Base-by-base conservation (phyloP, 2,329 filamentous ascomycete genomes). In the Claviceps cyperi region DNA sequence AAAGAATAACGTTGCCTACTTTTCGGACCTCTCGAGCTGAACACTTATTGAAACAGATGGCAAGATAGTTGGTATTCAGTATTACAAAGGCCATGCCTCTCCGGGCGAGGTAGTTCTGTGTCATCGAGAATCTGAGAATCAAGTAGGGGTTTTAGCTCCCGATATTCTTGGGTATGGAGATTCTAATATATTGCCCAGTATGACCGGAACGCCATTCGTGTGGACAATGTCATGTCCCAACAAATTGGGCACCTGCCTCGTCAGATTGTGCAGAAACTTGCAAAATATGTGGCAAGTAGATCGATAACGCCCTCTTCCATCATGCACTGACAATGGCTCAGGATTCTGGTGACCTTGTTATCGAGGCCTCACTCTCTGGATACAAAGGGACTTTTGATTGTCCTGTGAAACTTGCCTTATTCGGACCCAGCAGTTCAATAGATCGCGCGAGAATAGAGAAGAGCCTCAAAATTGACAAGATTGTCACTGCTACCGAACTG, bases 161-260 rank as follows among this genome's bases (percentile, higher is more conserved):
- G 7, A 24, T 21, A n/a, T 22, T 19, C 14, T 19, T 19, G 15
- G 15, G 44, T 44, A 35, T 40, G n/a, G 19, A 14, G 15, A 11
- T 48, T 41, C 47, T 46, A 49, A 49, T 32, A 3, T 4, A 32
- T 35, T 19, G 14, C 19, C n/a, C 48, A 70, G 56, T 86, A 84
- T 60, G 86, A 92, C 60, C 54, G 57, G 5, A 92, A 92, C 65
- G 87, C 87, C 0, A 87, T 94, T 51, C 77, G 80, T 5, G 78
- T 94, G 1, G 75, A 85, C 58, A 94, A 92, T 62, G 85, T 90
- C 14, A 76, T 84, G 59, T 76, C 79, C 15, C 63, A 65, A 7
- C 87, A 94, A 59, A 86, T 94, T 57, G 88, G 88, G 1, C 87
- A 94, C 64, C 71, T 94, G 40, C 83, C 85, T 6, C 72, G 78